These are phyloP conservation scores for Chloridella minuta DNA, from an alignment of 352 stramenopile genomes.

Conservation along the genomic window DNA sequence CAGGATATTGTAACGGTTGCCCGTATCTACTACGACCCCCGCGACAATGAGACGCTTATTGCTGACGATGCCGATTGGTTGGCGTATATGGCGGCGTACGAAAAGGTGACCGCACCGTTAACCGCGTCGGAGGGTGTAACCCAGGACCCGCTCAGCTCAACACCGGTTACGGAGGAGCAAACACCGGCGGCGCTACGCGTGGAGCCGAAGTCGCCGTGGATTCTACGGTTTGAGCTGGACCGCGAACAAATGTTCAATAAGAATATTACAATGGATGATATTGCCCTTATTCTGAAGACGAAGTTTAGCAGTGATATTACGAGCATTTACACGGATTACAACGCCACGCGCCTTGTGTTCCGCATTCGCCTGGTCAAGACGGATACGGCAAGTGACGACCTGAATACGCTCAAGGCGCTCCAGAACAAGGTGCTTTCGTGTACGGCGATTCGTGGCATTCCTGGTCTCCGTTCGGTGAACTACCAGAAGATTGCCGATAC, in stretches of 20 bases:
- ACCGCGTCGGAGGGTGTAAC: slow-evolving; percentile 28
- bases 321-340: neutral
- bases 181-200: neutral
- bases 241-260: slow-evolving; percentile 34
- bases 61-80: slow-evolving; percentile 82
- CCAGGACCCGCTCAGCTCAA: neutral
- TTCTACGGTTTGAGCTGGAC: slow-evolving; percentile 91
- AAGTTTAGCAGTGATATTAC: neutral
- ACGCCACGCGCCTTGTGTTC: slow-evolving; percentile 50
- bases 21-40: slow-evolving; percentile 93
- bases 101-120: slow-evolving; percentile 60
- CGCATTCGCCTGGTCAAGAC: slow-evolving; percentile 86
- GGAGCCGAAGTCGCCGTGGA: slow-evolving; percentile 47
- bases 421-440: slow-evolving; percentile 41
- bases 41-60: slow-evolving; percentile 76
- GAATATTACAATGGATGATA: slow-evolving; percentile 13
- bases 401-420: slow-evolving; percentile 57
- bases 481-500: slow-evolving; percentile 68
- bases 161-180: neutral
- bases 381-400: slow-evolving; percentile 69
- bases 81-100: slow-evolving; percentile 77
- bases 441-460: slow-evolving; percentile 30
- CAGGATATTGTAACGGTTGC: slow-evolving; percentile 72
- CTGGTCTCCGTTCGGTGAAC: neutral
- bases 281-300: neutral